Percentiles rank a stretch among this genome's conserved stretches.
These are phyloP conservation scores for Tuber magnatum DNA, from an alignment of 495 filamentous ascomycete genomes.

Conservation along the genomic window DNA sequence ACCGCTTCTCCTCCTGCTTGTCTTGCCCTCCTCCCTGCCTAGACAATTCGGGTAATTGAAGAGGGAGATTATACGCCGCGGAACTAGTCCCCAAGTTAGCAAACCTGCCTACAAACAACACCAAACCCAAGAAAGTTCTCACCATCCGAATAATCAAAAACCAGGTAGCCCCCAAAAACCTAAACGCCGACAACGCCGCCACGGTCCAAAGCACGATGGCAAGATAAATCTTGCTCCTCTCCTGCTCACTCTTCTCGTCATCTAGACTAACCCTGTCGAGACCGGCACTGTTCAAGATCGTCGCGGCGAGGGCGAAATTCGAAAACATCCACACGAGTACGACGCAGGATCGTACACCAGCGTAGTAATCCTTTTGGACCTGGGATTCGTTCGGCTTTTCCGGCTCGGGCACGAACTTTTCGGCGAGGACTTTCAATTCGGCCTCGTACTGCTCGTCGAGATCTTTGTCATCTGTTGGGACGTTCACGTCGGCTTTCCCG, in stretches of 20 bases:
- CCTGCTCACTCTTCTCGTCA: slow-evolving; percentile 44
- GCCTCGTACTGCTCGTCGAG: slow-evolving; percentile 90
- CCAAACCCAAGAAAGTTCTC: slow-evolving; percentile 41
- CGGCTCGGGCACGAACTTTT: slow-evolving; percentile 61
- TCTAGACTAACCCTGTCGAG: slow-evolving; percentile 54
- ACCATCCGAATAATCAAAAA: slow-evolving; percentile 91
- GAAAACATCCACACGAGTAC: slow-evolving; percentile 95
- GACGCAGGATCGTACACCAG: slow-evolving; percentile 83
- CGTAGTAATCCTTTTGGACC: slow-evolving; percentile 96
- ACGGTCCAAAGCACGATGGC: slow-evolving; percentile 87
- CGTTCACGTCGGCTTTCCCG: slow-evolving; percentile 88
- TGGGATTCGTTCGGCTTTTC: slow-evolving; percentile 56
- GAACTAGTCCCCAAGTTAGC: slow-evolving; percentile 38
- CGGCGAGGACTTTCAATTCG: slow-evolving; percentile 66
- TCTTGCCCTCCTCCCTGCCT: background rate
- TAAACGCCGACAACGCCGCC: slow-evolving; percentile 75
- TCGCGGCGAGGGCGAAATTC: slow-evolving; percentile 80
- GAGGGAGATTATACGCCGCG: slow-evolving; percentile 40
- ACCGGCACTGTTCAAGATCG: slow-evolving; percentile 80
- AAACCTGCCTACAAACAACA: slow-evolving; percentile 8
- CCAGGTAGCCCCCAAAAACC: slow-evolving; percentile 88
- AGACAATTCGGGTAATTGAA: background rate
- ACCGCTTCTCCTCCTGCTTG: background rate
- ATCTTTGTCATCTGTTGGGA: slow-evolving; percentile 75
- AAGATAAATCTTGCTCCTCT: slow-evolving; percentile 70